Base-by-base conservation (phyloP, 768 basidiomycete genomes). In the Kwoniella dendrophila region DNA sequence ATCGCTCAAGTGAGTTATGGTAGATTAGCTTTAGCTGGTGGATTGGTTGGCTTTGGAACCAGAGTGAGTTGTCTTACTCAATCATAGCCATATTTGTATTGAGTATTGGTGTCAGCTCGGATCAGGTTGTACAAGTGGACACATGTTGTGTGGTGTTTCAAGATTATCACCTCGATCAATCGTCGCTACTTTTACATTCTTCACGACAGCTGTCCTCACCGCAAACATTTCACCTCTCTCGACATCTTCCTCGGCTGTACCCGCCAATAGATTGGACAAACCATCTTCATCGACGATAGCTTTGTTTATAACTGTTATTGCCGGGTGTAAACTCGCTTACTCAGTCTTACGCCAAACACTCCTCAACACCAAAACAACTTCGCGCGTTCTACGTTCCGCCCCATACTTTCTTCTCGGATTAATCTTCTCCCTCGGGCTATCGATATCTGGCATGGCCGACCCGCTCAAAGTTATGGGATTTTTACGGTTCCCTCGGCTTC, bases 71-170 rank as follows among this genome's bases (percentile, higher is more conserved):
- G 6, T 34, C n/a, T 1, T 43, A 18, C 27, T 47, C n/a, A 1
- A 38, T 29, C 14, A 16, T 49, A 18, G 14, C 22, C 6, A 50
- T 53, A 30, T 43, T 44, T 11, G 27, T 27, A 26, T 44, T 16
- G 24, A 36, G 11, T 26, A 16, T 27, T 14, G 6, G 36, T 2
- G 3, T 32, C 56, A 80, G 78, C 75, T 81, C 29, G 78, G 75
- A 2, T 71, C 71, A 29, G 79, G 79, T 2, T 81, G 79, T 58
- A 80, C 80, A 4, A 68, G 69, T 51, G 80, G 80, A 11, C 80
- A 81, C 59, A 77, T 81, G 62, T 75, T 81, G 3, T 75, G 78
- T 53, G 80, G 80, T 2, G 63, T 79, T 11, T 76, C 79, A 0
- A 70, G 80, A 18, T 68, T 79, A 26, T 79, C 78, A 18, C 69